A percentile compares a stretch with the other conserved stretches of the same genome.
Evolutionary conservation across 441 rosid species (phyloP).

Genomic region (Brassica balearica): DNA sequence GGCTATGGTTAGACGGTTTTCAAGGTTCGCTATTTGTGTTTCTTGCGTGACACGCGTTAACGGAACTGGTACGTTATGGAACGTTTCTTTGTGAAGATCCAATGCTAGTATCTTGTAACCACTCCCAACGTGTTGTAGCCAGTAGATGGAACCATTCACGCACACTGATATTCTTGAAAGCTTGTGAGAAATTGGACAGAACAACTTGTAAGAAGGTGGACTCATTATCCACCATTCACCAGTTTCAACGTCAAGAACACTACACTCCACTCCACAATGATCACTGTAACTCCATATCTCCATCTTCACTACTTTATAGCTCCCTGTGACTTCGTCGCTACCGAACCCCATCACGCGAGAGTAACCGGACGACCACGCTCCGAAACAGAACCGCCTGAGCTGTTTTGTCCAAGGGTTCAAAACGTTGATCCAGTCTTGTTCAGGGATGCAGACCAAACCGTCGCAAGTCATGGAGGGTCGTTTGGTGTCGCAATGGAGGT

Average conservation of each 20-base stretch:
- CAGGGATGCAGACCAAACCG: conserved; percentile 25
- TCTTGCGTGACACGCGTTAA: conserved; percentile 8
- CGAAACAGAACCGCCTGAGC: neutral
- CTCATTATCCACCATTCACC: conserved; percentile 14
- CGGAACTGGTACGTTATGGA: conserved; percentile 5
- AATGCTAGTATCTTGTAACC: conserved; percentile 22
- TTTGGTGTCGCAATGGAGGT: neutral
- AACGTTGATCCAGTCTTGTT: conserved; percentile 9
- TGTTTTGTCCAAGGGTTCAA: conserved; percentile 27
- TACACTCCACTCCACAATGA: conserved; percentile 1
- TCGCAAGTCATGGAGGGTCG: conserved; percentile 11
- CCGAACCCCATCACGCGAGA: conserved; percentile 24
- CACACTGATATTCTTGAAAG: neutral
- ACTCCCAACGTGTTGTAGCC: conserved; percentile 2
- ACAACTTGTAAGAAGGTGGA: conserved; percentile 3
- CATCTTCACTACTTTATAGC: conserved; percentile 28
- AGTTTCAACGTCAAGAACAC: conserved; percentile 23
- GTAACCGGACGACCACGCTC: neutral
- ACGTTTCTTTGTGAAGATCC: conserved; percentile 11
- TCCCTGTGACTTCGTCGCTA: conserved; percentile 18
- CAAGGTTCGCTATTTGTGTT: conserved; percentile 17
- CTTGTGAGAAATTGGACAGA: neutral
- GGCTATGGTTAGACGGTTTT: conserved; percentile 3
- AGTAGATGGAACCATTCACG: conserved; percentile 23
- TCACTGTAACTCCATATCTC: neutral